Evolutionary conservation across 768 basidiomycete species (phyloP).

Genomic region (Chlorophyllum brunneum): DNA sequence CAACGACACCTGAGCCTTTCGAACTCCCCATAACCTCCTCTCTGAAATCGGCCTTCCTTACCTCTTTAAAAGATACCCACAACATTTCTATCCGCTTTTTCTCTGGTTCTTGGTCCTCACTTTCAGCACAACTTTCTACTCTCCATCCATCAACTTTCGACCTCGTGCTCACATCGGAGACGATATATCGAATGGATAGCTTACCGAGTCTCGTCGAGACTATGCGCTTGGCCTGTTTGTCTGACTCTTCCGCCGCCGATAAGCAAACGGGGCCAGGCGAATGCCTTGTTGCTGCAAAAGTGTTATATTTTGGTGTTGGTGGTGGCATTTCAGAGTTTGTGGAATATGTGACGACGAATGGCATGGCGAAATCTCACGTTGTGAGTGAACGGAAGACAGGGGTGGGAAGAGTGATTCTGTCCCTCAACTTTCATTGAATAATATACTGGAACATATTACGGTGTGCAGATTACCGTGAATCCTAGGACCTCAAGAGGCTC

Average conservation of each 20-base stretch:
- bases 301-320: slow-evolving; percentile 93
- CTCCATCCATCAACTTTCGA: slow-evolving; percentile 46
- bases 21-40: slow-evolving; percentile 65
- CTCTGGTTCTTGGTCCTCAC: slow-evolving; percentile 68
- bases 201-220: slow-evolving; percentile 57
- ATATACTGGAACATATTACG: not conserved
- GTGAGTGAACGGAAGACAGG: slow-evolving; percentile 67
- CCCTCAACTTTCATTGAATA: not conserved
- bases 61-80: slow-evolving; percentile 44
- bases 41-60: slow-evolving; percentile 61
- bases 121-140: slow-evolving; percentile 37
- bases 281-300: slow-evolving; percentile 86
- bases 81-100: slow-evolving; percentile 70
- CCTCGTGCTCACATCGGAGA: slow-evolving; percentile 85
- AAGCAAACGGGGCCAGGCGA: not conserved
- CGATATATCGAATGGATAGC: slow-evolving; percentile 75
- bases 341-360: slow-evolving; percentile 51
- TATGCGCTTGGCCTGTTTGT: slow-evolving; percentile 36
- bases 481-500: no score
- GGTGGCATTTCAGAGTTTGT: slow-evolving; percentile 74
- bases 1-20: slow-evolving; percentile 31
- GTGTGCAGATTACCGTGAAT: no score
- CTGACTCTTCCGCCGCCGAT: not conserved
- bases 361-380: slow-evolving; percentile 42
- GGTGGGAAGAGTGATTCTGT: slow-evolving; percentile 51